Evolutionary conservation across 1,284 basidiomycete genomes (phyloP).

Genomic region (Boletus holoroseus): DNA sequence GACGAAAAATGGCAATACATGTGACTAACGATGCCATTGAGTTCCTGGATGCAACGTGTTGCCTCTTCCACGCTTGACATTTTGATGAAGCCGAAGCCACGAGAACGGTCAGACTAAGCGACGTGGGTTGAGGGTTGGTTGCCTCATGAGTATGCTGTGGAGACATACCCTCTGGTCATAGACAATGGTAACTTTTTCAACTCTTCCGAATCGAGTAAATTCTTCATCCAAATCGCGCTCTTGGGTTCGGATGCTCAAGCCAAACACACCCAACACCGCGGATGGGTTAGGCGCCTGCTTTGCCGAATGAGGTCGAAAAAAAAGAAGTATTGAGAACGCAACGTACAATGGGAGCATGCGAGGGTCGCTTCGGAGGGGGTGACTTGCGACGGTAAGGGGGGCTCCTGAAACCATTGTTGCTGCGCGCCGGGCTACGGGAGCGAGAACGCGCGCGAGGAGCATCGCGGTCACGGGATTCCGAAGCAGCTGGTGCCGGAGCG

Average conservation of each 20-base stretch:
- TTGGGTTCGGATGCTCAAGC: constrained; percentile 88
- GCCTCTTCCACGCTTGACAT: constrained; percentile 90
- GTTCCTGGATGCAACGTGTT: constrained; percentile 77
- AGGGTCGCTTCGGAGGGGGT: constrained; percentile 52
- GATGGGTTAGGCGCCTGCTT: constrained; percentile 79
- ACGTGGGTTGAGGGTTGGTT: constrained; percentile 17
- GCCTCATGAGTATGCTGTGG: constrained; percentile 29
- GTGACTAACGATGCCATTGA: constrained; percentile 82
- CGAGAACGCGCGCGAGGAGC: constrained; percentile 59
- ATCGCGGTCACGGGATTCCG: constrained; percentile 46
- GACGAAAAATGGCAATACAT: background rate
- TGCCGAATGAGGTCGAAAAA: constrained; percentile 34
- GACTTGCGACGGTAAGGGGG: constrained; percentile 45
- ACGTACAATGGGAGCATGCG: constrained; percentile 71
- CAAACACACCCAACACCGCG: constrained; percentile 92
- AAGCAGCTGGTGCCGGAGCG: constrained; percentile 49
- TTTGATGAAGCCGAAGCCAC: constrained; percentile 96
- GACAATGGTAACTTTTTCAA: constrained; percentile 97
- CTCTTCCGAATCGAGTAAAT: constrained; percentile 82
- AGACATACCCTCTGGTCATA: constrained; percentile 90
- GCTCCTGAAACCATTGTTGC: constrained; percentile 50
- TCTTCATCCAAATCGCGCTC: constrained; percentile 94
- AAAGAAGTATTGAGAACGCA: constrained; percentile 1
- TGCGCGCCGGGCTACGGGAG: constrained; percentile 59
- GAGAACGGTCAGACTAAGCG: constrained; percentile 84